A percentile compares a stretch with the other conserved stretches of the same genome.
phyloP scores from a whole-genome alignment of 805 yeast genomes.

The Sugiyamaella lignohabitans region DNA sequence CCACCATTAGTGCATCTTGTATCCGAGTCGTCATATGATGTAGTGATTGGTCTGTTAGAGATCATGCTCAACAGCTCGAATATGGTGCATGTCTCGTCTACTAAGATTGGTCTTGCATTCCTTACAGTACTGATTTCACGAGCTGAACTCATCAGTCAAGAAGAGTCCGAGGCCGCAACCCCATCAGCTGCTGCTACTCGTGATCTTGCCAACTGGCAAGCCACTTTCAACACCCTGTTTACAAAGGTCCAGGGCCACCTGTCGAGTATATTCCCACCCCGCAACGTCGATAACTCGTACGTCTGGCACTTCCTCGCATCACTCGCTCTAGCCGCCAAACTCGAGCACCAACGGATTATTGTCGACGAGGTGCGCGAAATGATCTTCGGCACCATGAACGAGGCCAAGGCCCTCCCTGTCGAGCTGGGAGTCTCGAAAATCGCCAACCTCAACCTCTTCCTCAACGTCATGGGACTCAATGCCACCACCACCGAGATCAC shows the following conservation, averaged over 20 bases:
- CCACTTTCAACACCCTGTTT: constrained; percentile 76
- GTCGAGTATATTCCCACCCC: constrained; percentile 73
- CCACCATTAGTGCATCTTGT: constrained; percentile 79
- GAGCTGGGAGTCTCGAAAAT: constrained; percentile 53
- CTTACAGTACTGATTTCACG: constrained; percentile 87
- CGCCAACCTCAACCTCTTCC: constrained; percentile 79
- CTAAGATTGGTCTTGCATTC: constrained; percentile 76
- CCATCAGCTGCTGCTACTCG: constrained; percentile 23
- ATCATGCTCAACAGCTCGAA: constrained; percentile 65
- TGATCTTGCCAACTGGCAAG: constrained; percentile 60
- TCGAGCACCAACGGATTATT: constrained; percentile 79
- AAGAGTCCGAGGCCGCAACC: constrained; percentile 46
- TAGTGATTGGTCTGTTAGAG: constrained; percentile 69
- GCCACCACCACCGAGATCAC: constrained; percentile 86
- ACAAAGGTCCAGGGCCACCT: constrained; percentile 72
- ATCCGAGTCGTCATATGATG: constrained; percentile 72
- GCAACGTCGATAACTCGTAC: constrained; percentile 60
- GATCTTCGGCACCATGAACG: constrained; percentile 78
- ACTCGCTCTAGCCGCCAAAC: constrained; percentile 83
- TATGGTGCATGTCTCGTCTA: constrained; percentile 46
- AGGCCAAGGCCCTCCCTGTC: constrained; percentile 53
- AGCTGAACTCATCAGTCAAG: constrained; percentile 87
- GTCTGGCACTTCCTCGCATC: constrained; percentile 98
- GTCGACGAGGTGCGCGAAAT: constrained; percentile 92
- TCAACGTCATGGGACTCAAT: constrained; percentile 93